Percentiles rank a stretch among this genome's conserved stretches.
phyloP scores from a whole-genome alignment of 805 yeast species.

The Pichia deserticola region DNA sequence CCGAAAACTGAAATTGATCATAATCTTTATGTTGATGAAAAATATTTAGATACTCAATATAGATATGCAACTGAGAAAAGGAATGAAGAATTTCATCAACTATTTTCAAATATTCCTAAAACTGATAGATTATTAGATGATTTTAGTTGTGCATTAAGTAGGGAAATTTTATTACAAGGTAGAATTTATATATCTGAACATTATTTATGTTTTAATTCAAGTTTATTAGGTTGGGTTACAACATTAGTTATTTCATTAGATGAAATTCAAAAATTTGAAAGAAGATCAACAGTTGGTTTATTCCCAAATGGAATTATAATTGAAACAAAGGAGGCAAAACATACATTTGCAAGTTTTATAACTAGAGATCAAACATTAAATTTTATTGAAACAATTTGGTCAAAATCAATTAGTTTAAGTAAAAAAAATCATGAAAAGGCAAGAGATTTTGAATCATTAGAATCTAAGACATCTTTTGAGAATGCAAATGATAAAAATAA shows the following conservation, averaged over 20 bases:
- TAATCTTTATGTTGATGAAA: slow-evolving; percentile 50
- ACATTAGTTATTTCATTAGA: slow-evolving; percentile 62
- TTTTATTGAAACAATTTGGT: slow-evolving; percentile 66
- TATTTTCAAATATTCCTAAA: slow-evolving; percentile 51
- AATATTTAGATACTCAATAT: slow-evolving; percentile 48
- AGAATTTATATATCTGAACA: slow-evolving; percentile 72
- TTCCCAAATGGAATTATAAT: slow-evolving; percentile 84
- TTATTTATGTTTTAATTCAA: slow-evolving; percentile 79
- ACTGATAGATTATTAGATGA: slow-evolving; percentile 77
- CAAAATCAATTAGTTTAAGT: slow-evolving; percentile 32
- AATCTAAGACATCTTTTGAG: slow-evolving; percentile 12
- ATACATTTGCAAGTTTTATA: slow-evolving; percentile 81
- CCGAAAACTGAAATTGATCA: slow-evolving; percentile 42
- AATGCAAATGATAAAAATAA: slow-evolving; percentile 2
- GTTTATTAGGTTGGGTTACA: slow-evolving; percentile 86
- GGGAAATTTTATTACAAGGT: slow-evolving; percentile 85
- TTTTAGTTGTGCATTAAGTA: slow-evolving; percentile 80
- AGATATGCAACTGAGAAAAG: slow-evolving; percentile 58
- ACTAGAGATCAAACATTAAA: slow-evolving; percentile 73
- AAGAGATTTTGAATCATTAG: slow-evolving; percentile 20
- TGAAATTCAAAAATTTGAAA: slow-evolving; percentile 69
- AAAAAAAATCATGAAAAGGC: slow-evolving; percentile 19
- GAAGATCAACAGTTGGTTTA: slow-evolving; percentile 77
- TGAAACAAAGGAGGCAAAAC: slow-evolving; percentile 55
- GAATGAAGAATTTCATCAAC: slow-evolving; percentile 67